Base-by-base conservation (phyloP, 75 land plant species). In the Cupressus sempervirens region DNA sequence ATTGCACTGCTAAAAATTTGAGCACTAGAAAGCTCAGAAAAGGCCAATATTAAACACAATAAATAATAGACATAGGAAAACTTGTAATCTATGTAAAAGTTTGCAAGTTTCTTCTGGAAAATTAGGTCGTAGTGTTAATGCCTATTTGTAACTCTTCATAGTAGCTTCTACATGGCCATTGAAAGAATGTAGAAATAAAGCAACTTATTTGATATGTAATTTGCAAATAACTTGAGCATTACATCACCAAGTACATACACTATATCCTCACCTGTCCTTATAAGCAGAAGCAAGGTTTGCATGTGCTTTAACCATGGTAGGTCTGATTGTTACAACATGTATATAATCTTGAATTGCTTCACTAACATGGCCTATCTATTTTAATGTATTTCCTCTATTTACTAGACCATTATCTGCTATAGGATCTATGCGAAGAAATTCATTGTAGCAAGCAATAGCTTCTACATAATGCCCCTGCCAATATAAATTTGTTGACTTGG, bases 71-170 rank as follows among this genome's bases (percentile, higher is more conserved):
- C 3, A 30, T 29, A 2, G 12, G 30, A 32, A 40, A 85, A 96
- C 99, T 99, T 98, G 99, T 67, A 98, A 88, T 12, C 99, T 98
- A 82, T 98, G 99, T 14, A 98, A 91, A 81, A 98, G 92, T 82
- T 98, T 98, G 86, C 99, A 98, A 52, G 99, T 98, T 8, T 99
- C 99, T 85, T 98, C 99, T 14, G 99, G 99, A 87, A 98, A 98
- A 85, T 98, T 99, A 53, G 97, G 89, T 26, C 99, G 93, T 34
- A 98, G 86, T 2, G 80, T 11, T 83, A 98, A 85, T 41, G 99
- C 99, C 80, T 98, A 99, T 70, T 89, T 96, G 84, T 98, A 98
- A 87, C 99, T 98, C 86, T 95, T 96, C 8, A 98, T 91, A 6
- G 99, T 99, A 48, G 93, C 92, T 80, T 98, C 99, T 74, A 98